Base-by-base conservation (phyloP, 495 filamentous ascomycete species). In the Symbiotaphrina buchneri region DNA sequence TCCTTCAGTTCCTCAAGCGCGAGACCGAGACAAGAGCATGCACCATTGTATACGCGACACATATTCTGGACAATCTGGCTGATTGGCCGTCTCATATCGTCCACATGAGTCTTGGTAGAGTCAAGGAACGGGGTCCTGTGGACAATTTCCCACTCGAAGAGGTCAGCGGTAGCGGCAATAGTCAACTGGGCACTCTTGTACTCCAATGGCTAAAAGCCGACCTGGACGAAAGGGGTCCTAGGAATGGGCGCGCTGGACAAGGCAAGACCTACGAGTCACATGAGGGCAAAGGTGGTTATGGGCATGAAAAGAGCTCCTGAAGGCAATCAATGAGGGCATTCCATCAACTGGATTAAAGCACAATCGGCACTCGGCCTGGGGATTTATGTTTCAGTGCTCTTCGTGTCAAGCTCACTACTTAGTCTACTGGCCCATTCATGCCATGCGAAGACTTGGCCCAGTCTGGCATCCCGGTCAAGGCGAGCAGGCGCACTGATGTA, bases 11-110 rank as follows among this genome's bases (percentile, higher is more conserved):
- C 47, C 46, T 99, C 44, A 78, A 80, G 46, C 59, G 59, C 14
- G 87, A 99, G 63, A 94, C 87, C 0, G 74, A 83, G 55, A 35
- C 13, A 5, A 54, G 90, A 28, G 51, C 65, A 6, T 92, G 82
- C 46, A 93, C 87, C 2, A 76, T 99, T 40, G 84, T 95, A 17
- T 99, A 99, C 51, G 87, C 87, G 16, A 95, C 87, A 13, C 87
- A 99, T 48, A 93, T 99, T 32, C 48, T 99, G 41, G 87, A 99
- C 46, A 90, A 91, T 39, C 48, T 94, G 17, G 79, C 78, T 0
- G 66, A 66, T 21, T 99, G 87, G 87, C 87, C 87, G 30, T 91
- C 74, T 0, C 84, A 99, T 54, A 51, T 99, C 30, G 83, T 92
- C 30, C 84, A 94, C 41, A 92, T 95, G 83, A 70, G 78, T 44